A percentile compares a stretch with the other conserved stretches of the same genome.
Evolutionary conservation across 2,329 filamentous ascomycete genomes (phyloP).

Genomic region (Beauveria bassiana): DNA sequence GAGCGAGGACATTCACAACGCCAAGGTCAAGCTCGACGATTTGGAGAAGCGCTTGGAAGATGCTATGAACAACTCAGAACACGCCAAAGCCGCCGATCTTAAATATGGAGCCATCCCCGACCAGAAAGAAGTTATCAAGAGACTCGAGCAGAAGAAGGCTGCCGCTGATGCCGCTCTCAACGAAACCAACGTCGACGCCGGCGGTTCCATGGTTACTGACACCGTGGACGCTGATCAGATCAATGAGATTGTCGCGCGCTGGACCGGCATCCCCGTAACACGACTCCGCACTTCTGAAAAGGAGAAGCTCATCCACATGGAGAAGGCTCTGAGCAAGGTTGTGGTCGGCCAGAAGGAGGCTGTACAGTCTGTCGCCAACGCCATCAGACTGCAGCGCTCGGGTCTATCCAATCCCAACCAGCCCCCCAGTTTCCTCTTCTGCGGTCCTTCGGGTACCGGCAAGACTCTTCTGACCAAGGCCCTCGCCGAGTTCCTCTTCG

Average conservation of each 20-base stretch:
- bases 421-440: slow-evolving; percentile 97
- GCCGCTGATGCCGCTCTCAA: slow-evolving; percentile 67
- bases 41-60: slow-evolving; percentile 89
- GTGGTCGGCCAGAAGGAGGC: slow-evolving; percentile 95
- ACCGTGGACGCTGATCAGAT: slow-evolving; percentile 95
- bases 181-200: slow-evolving; percentile 45
- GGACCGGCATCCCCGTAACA: slow-evolving; percentile 97
- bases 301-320: slow-evolving; percentile 98
- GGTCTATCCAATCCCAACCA: slow-evolving; percentile 94
- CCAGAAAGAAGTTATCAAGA: slow-evolving; percentile 70
- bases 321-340: slow-evolving; percentile 71
- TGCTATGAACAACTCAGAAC: slow-evolving; percentile 79
- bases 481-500: slow-evolving; percentile 94
- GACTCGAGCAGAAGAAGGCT: slow-evolving; percentile 73
- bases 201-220: slow-evolving; percentile 77
- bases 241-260: slow-evolving; percentile 94
- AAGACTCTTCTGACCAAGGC: slow-evolving; percentile 97
- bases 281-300: slow-evolving; percentile 92
- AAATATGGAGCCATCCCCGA: slow-evolving; percentile 97
- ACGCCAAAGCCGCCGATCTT: slow-evolving; percentile 82
- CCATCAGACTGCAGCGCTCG: slow-evolving; percentile 89
- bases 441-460: slow-evolving; percentile 94
- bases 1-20: slow-evolving; percentile 85
- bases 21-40: slow-evolving; percentile 88
- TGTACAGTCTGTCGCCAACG: slow-evolving; percentile 86